phyloP scores from a whole-genome alignment of 495 filamentous ascomycete genomes.

The Echria macrotheca region DNA sequence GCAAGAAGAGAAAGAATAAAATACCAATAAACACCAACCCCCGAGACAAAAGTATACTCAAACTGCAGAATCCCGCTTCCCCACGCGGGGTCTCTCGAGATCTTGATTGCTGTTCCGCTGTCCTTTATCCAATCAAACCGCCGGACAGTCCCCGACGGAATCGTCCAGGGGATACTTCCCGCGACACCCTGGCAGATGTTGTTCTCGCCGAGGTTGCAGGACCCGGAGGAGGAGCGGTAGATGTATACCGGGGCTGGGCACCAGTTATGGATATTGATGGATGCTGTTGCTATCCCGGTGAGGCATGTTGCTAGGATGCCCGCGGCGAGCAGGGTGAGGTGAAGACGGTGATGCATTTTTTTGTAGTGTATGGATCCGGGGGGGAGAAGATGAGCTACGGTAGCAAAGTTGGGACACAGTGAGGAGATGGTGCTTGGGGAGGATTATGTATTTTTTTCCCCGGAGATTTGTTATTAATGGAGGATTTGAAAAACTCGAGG shows the following conservation, averaged over 20 bases:
- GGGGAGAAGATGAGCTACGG: no score
- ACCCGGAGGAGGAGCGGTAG: constrained; percentile 9
- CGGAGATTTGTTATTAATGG: no score
- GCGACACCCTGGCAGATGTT: neutral
- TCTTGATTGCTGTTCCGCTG: constrained; percentile 14
- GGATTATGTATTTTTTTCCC: no score
- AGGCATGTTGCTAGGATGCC: neutral
- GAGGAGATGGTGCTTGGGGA: no score
- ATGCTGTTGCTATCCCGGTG: neutral
- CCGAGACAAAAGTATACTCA: constrained; percentile 9
- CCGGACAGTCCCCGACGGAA: neutral
- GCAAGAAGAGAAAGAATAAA: no score
- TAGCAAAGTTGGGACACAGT: no score
- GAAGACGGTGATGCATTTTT: no score
- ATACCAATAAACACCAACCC: constrained; percentile 8
- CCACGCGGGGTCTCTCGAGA: constrained; percentile 5
- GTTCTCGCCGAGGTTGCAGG: constrained; percentile 8
- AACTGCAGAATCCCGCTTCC: constrained; percentile 15
- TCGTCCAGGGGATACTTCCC: constrained; percentile 1
- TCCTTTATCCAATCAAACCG: constrained; percentile 4
- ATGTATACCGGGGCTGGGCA: constrained; percentile 8
- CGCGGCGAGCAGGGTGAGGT: neutral
- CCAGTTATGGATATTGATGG: constrained; percentile 10
- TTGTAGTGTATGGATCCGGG: no score
- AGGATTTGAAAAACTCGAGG: no score